These are phyloP conservation scores for Clitoria ternatea DNA, from an alignment of 306 rosid species.

Conservation along the genomic window DNA sequence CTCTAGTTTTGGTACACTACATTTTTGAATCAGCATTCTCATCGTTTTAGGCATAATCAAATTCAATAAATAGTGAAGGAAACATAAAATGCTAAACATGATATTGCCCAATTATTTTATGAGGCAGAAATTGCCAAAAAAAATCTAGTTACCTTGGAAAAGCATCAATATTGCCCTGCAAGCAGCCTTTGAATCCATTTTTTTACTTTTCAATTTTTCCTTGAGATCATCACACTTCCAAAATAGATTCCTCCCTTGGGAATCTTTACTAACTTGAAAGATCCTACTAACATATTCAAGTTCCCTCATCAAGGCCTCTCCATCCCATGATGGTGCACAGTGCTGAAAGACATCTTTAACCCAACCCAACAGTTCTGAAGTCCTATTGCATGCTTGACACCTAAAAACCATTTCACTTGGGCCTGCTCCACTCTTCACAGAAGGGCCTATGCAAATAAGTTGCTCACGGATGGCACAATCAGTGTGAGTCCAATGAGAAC, in stretches of 20 bases:
- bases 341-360: constrained; percentile 93
- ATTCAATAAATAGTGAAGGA: background rate
- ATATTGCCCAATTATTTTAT: background rate
- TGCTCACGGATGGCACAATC: constrained; percentile 91
- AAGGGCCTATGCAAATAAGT: constrained; percentile 68
- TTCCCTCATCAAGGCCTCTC: constrained; percentile 68
- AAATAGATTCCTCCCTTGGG: constrained; percentile 65
- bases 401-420: constrained; percentile 81
- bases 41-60: background rate
- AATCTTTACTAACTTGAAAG: constrained; percentile 69
- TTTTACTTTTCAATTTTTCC: constrained; percentile 55
- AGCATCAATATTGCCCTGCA: constrained; percentile 69
- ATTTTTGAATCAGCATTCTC: background rate
- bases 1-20: background rate
- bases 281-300: constrained; percentile 83
- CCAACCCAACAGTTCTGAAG: constrained; percentile 89
- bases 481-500: constrained; percentile 96
- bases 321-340: constrained; percentile 87
- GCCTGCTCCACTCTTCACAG: constrained; percentile 58
- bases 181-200: constrained; percentile 54
- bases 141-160: constrained; percentile 70
- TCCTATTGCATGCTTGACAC: constrained; percentile 83
- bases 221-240: constrained; percentile 80
- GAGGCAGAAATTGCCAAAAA: background rate
- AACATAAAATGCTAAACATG: background rate